Conservation (phyloP, 768 basidiomycete species). For the Trichaptum fuscoviolaceum region DNA sequence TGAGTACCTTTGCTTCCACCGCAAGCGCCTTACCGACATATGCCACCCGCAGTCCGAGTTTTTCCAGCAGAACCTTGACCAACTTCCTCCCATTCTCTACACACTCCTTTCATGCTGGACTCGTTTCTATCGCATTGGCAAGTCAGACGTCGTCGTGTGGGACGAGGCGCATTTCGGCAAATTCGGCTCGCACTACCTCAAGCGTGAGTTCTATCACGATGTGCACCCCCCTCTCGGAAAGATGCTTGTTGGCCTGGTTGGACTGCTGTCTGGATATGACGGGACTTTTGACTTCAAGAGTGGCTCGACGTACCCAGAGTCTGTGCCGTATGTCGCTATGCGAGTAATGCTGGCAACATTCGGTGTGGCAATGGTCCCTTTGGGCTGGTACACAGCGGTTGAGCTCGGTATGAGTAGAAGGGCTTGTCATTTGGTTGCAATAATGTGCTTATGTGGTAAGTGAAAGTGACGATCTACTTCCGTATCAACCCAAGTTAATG, state of each 20-base stretch:
- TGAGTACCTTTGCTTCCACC: constrained; percentile 5
- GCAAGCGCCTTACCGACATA: not conserved
- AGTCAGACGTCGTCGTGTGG: constrained; percentile 86
- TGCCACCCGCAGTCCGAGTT: constrained; percentile 51
- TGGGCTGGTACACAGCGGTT: constrained; percentile 94
- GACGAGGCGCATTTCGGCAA: constrained; percentile 99
- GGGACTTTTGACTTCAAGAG: constrained; percentile 94
- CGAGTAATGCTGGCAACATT: constrained; percentile 91
- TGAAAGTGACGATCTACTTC: constrained; percentile 10
- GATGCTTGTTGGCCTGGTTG: constrained; percentile 96
- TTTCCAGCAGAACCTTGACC: constrained; percentile 72
- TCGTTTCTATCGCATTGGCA: constrained; percentile 89
- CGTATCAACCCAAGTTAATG: constrained; percentile 3
- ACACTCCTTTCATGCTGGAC: constrained; percentile 94
- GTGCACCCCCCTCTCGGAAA: constrained; percentile 98
- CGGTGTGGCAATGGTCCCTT: constrained; percentile 91
- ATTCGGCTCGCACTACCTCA: constrained; percentile 97
- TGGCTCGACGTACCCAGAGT: constrained; percentile 75
- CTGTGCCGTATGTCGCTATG: constrained; percentile 92
- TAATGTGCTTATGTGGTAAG: constrained; percentile 91
- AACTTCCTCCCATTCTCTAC: constrained; percentile 76
- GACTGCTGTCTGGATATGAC: constrained; percentile 85
- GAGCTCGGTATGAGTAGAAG: constrained; percentile 89
- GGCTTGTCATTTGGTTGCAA: constrained; percentile 85
- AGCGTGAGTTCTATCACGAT: constrained; percentile 99